These are phyloP conservation scores for Hypoxylon fragiforme DNA, from an alignment of 495 filamentous ascomycete species.

Conservation along the genomic window DNA sequence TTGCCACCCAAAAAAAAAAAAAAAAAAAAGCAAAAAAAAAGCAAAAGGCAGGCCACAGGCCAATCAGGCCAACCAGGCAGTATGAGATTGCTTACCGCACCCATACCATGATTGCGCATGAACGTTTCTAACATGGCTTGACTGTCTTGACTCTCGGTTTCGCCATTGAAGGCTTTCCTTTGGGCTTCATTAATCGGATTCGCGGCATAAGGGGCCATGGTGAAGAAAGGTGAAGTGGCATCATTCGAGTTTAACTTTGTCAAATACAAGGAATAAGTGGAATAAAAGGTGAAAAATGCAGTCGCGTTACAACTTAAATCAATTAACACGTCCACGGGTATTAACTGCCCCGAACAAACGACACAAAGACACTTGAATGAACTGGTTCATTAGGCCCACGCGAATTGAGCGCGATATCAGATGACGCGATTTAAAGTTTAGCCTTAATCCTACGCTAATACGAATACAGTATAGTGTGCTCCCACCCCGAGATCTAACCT, in stretches of 20 bases:
- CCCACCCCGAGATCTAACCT: too few species aligned
- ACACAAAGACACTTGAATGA: background rate
- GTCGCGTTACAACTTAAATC: slow-evolving; percentile 1
- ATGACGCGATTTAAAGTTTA: slow-evolving; percentile 31
- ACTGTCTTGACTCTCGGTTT: slow-evolving; percentile 37
- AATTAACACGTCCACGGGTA: slow-evolving; percentile 18
- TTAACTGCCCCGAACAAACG: too few species aligned
- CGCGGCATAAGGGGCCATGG: slow-evolving; percentile 23
- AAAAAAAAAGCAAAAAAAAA: too few species aligned
- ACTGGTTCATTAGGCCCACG: slow-evolving; percentile 11
- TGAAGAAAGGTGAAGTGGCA: slow-evolving; percentile 13
- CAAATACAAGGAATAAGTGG: background rate
- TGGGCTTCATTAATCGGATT: slow-evolving; percentile 12
- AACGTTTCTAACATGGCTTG: slow-evolving; percentile 28
- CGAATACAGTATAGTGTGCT: background rate
- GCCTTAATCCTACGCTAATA: background rate
- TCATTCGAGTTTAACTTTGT: slow-evolving; percentile 2
- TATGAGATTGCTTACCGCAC: slow-evolving; percentile 35
- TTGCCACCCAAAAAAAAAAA: slow-evolving; percentile 5
- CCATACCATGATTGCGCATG: slow-evolving; percentile 28
- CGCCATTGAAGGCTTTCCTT: slow-evolving; percentile 14
- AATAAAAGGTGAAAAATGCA: too few species aligned
- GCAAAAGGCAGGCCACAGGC: too few species aligned
- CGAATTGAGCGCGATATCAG: slow-evolving; percentile 31
- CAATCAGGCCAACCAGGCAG: too few species aligned